These are phyloP conservation scores for Pigoraptor vietnamica DNA, from an alignment of 78 protist genomes.

Conservation along the genomic window DNA sequence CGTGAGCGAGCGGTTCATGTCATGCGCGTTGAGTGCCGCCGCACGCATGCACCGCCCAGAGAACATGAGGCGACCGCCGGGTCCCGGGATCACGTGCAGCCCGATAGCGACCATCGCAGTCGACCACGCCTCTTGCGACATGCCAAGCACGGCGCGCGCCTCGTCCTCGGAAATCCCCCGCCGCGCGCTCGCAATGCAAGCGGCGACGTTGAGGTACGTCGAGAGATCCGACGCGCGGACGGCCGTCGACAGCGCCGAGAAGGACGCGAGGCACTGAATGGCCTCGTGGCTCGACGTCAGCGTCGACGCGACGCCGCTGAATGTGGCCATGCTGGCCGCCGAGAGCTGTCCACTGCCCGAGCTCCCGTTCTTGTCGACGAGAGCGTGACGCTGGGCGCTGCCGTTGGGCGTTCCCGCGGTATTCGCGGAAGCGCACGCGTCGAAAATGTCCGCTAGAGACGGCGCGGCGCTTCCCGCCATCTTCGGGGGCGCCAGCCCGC, in stretches of 20 bases:
- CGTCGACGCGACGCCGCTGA: background rate
- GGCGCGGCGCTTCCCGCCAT: background rate
- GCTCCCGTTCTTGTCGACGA: no score
- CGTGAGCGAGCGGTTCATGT: background rate
- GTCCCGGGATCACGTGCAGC: background rate
- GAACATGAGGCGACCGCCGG: background rate
- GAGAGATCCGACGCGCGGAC: background rate
- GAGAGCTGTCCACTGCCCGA: no score
- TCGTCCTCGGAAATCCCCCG: background rate
- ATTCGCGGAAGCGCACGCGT: background rate
- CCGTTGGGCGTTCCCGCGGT: no score
- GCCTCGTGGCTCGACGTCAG: background rate
- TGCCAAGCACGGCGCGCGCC: background rate
- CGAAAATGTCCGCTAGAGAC: background rate
- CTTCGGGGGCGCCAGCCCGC: background rate
- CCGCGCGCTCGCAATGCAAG: background rate
- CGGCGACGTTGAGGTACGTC: background rate
- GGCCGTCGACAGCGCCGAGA: background rate
- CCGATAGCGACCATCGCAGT: background rate
- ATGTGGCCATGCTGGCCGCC: background rate
- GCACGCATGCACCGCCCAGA: background rate
- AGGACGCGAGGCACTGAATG: background rate
- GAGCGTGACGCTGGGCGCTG: no score
- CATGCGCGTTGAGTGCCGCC: background rate
- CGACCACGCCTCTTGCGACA: background rate